Evolutionary conservation across 116 monocot genomes (phyloP), one percentile per base, ranked within the genome.

Genomic region (Iris pallida): DNA sequence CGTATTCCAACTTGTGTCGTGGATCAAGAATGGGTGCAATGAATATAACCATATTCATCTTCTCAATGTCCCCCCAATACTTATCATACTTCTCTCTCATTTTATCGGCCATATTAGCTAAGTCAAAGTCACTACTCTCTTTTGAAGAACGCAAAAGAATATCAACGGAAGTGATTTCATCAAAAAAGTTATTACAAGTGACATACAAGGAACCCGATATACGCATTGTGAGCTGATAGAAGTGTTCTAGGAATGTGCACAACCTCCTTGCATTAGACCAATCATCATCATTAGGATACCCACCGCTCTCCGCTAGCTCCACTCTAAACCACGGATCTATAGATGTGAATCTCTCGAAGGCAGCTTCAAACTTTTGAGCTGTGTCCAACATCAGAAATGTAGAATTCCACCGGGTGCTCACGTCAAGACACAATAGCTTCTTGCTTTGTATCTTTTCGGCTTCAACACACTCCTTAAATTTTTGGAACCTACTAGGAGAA

Each of bases 1-100:
- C 7, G 18, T 47, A 47, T 17, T 16, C 47, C 4, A 47, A 16
- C 16, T 12, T 16, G 18, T 64, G 2, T 47, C 10, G 16, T 18
- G 47, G 46, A 4, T 8, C 4, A 45, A 18, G 4, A 46, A 64
- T 45, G 16, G 9, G 10, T 17, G 7, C 45, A 48, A n/a, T 2
- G 2, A 16, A 10, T 4, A 8, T 17, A 47, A 17, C n/a, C 12
- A 47, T 7, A 18, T 47, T 47, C 46, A 8, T 8, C n/a, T 57
- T 68, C 0, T 68, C 59, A 30, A 30, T 30, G 16, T 42, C 12
- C 12, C 17, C 47, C 46, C 47, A 75, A 52, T 68, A 75, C 19
- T 68, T 68, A 42, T 68, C 51, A 66, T 59, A 68, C 16, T 68
- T 75, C 8, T 0, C 0, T 30, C 44, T 55, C 15, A 55, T 55